Evolutionary conservation across 2,329 filamentous ascomycete genomes (phyloP).

Genomic region (Tetracladium maxilliforme): DNA sequence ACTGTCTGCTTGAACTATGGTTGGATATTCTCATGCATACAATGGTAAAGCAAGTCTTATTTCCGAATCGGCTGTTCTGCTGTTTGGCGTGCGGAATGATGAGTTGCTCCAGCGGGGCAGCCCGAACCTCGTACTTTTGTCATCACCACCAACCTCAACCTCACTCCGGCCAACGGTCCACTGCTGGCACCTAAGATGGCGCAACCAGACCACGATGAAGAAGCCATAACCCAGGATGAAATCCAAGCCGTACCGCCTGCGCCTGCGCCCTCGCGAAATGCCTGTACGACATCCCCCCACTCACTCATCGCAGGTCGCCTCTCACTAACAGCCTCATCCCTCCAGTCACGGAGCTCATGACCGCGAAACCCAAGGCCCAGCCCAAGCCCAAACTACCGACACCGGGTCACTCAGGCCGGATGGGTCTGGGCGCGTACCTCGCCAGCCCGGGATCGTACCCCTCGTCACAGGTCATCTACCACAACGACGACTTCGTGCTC

Average conservation of each 20-base stretch:
- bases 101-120: too few species aligned
- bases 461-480: slow-evolving; percentile 43
- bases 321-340: slow-evolving; percentile 1
- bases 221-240: background rate
- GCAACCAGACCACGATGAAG: background rate
- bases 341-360: slow-evolving; percentile 37
- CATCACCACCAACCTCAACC: too few species aligned
- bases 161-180: too few species aligned
- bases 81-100: too few species aligned
- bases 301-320: background rate
- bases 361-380: slow-evolving; percentile 8
- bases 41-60: too few species aligned
- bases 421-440: slow-evolving; percentile 55
- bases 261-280: slow-evolving; percentile 18
- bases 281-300: slow-evolving; percentile 19
- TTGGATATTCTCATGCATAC: too few species aligned
- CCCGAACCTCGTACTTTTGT: too few species aligned
- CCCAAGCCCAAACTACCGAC: slow-evolving; percentile 24
- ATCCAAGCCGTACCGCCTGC: slow-evolving; percentile 2
- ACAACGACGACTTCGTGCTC: slow-evolving; percentile 54
- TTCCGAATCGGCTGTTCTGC: too few species aligned
- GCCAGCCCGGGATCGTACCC: slow-evolving; percentile 44
- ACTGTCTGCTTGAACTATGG: too few species aligned
- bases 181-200: background rate
- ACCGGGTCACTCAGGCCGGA: slow-evolving; percentile 21